Evolutionary conservation across 2,329 filamentous ascomycete genomes (phyloP), one percentile per base, ranked within the genome.

Genomic region (Delphinella strobiligena): DNA sequence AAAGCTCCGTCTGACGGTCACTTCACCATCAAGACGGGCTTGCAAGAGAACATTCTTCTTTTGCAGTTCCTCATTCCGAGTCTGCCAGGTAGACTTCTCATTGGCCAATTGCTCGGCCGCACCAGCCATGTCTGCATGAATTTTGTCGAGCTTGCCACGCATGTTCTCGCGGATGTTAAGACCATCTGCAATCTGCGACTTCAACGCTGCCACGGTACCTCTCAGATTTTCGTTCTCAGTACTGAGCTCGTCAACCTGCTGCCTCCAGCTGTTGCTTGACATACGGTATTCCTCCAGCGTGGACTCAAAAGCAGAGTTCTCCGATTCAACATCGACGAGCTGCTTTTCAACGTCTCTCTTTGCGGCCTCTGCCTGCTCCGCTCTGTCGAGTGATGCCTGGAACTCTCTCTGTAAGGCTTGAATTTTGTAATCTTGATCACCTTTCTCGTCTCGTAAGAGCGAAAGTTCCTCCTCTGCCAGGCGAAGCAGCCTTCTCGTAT

Each of bases 111-210:
- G 81, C 34, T 77, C 76, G 38, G 84, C 80, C 36, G 86, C 83
- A 41, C 69, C 69, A 22, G 78, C 74, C 80, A 96, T 89, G 50
- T 95, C 86, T 47, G 86, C 75, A 60, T 96, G 88, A 30, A 98
- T 68, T 44, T 78, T 78, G 50, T 89, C 76, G 53, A 95, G 82
- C 61, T 91, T 93, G 56, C 70, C 69, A 49, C 86, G 80, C 74
- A 93, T 88, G 45, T 72, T 78, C 56, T 94, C 85, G 42, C 87
- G 80, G 43, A 93, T 74, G 47, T 81, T 78, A 54, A 88, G 78
- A 53, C 86, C 89, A 62, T 94, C 88, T 53, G 91, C 80, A 31
- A 91, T 75, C 55, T 93, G 87, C 34, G 74, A 74, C 45, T 79
- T 77, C 40, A 94, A 69, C 16, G 78, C 80, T 45, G 80, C 75